phyloP scores from a whole-genome alignment of 352 stramenopile species.

The Globisporangium echinulatum region DNA sequence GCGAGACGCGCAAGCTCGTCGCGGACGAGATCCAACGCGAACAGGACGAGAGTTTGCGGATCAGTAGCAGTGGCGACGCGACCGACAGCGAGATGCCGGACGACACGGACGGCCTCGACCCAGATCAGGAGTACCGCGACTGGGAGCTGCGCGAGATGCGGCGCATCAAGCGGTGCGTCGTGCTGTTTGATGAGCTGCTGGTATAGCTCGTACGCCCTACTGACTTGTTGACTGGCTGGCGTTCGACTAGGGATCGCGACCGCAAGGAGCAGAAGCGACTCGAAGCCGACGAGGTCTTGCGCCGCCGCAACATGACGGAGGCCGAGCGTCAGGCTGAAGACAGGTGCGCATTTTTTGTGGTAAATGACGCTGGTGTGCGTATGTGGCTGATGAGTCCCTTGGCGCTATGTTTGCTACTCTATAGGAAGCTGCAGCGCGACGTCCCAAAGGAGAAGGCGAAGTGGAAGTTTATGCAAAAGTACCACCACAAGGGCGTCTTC shows the following conservation, averaged over 20 bases:
- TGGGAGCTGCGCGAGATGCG: conserved; percentile 94
- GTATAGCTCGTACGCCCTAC: too few species aligned
- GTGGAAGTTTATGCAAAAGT: conserved; percentile 96
- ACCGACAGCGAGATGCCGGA: conserved; percentile 88
- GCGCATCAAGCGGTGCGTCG: conserved; percentile 80
- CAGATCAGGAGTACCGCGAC: conserved; percentile 87
- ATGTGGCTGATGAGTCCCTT: background rate
- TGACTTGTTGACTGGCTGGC: background rate
- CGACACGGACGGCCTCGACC: conserved; percentile 85
- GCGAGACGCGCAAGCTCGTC: conserved; percentile 67
- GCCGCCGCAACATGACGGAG: conserved; percentile 92
- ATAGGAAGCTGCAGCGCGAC: conserved; percentile 79
- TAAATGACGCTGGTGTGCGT: background rate
- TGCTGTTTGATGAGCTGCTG: too few species aligned
- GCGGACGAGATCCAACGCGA: conserved; percentile 70
- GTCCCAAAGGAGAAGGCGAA: conserved; percentile 80
- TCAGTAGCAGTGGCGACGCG: conserved; percentile 20
- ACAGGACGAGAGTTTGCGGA: conserved; percentile 34
- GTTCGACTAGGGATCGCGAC: conserved; percentile 63
- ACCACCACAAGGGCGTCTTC: conserved; percentile 98
- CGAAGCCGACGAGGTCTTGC: conserved; percentile 85
- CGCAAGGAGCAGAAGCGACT: conserved; percentile 63
- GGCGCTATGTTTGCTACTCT: background rate
- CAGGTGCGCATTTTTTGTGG: conserved; percentile 30
- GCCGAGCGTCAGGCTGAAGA: conserved; percentile 93